Conservation (phyloP, 2,329 filamentous ascomycete species). For the Aspergillus sergii region DNA sequence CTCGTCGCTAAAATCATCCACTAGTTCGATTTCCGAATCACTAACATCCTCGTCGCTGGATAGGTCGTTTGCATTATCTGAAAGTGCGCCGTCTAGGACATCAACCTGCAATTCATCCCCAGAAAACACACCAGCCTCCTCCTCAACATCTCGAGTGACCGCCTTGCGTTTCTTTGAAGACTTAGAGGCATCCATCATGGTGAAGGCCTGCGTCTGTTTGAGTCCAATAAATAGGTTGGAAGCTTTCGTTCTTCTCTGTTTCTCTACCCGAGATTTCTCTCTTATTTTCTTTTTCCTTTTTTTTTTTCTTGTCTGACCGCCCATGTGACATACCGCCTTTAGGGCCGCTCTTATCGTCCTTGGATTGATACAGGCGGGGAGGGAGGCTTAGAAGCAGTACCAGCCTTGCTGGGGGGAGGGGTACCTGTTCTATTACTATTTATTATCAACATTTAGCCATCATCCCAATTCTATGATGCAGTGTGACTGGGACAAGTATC, state of each 20-base stretch:
- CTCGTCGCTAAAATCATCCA: constrained; percentile 55
- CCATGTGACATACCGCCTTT: constrained; percentile 39
- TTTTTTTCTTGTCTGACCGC: constrained; percentile 29
- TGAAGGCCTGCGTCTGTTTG: constrained; percentile 2
- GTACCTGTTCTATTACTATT: background rate
- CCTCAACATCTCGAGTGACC: constrained; percentile 56
- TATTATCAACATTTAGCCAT: background rate
- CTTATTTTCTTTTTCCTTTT: background rate
- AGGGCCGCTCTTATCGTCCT: constrained; percentile 25
- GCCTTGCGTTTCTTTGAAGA: constrained; percentile 67
- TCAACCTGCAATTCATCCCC: constrained; percentile 61
- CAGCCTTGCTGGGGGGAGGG: background rate
- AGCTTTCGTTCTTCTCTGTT: constrained; percentile 21
- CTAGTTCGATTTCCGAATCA: constrained; percentile 57
- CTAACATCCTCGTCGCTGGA: constrained; percentile 41
- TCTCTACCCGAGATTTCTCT: constrained; percentile 16
- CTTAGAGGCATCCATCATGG: constrained; percentile 40
- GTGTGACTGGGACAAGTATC: constrained; percentile 15
- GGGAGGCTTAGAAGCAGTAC: background rate
- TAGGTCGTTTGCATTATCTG: constrained; percentile 45
- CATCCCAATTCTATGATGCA: constrained; percentile 11
- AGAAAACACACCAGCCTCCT: constrained; percentile 54
- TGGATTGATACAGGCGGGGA: background rate
- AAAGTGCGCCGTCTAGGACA: constrained; percentile 46
- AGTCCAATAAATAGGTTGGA: background rate